Base-by-base conservation (phyloP, 306 rosid genomes). In the Quercus cerris region DNA sequence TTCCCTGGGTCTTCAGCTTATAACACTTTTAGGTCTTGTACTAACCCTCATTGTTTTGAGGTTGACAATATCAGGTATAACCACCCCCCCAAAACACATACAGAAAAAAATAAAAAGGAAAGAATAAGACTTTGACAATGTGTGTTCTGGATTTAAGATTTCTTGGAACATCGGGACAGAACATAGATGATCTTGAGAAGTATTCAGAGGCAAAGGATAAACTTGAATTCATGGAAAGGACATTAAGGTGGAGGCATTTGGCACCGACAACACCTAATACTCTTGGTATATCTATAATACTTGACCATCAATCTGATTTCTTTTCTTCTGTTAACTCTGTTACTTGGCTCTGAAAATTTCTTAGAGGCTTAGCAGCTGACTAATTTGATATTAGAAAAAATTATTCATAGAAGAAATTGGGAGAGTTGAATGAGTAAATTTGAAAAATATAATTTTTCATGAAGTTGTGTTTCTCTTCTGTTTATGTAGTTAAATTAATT, bases 201-300 rank as follows among this genome's bases (percentile, higher is more conserved):
- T 93, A 95, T 78, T 91, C 97, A 9, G 96, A 83, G 49, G 99
- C 97, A 52, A 85, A 81, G 78, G 92, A 90, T 84, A 93, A 89
- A 81, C 88, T 91, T 88, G 99, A 88, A 57, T 93, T 91, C 85
- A 80, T 95, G 90, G 99, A 95, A 87, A 95, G 98, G 91, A 93
- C 96, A 46, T 78, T 95, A 84, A 88, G 78, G 70, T 95, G 99
- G 98, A 90, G 99, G 86, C 99, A 95, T 90, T 75, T 95, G 74
- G 99, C 99, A 76, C 99, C 99, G 25, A 95, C 99, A 56, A 89
- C 99, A n/a, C 99, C 99, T 77, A 95, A 93, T 82, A 93, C 98
- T 75, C 98, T 95, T 46, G 99, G 99, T 95, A 90, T 75, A 22
- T 35, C 52, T 73, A 30, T 75, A 72, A 63, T 73, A 52, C 59